Base-by-base conservation (phyloP, 1,139 yeast genomes). In the Yamadazyma siamensis region DNA sequence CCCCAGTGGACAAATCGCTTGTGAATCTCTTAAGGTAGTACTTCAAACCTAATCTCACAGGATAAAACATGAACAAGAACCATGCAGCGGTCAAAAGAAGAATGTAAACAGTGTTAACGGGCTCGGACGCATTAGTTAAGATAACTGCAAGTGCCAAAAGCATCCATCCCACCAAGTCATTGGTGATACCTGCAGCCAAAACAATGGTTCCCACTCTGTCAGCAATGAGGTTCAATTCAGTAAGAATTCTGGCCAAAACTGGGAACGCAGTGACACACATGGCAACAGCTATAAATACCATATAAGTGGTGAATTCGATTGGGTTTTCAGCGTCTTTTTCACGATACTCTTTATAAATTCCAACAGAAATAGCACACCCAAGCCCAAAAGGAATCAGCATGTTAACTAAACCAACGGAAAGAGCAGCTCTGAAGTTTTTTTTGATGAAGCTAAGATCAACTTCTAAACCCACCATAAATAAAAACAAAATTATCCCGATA, bases 181-280 rank as follows among this genome's bases (percentile, higher is more conserved):
- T 84, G 26, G 79, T 71, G 35, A 83, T 81, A 29, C 94, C 94
- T 2, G 94, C 91, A 3, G 89, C 83, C 32, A 84, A 61, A 10
- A 81, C 91, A 31, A 83, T 74, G n/a, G 80, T 75, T 20, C 94
- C 94, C 7, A 82, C 88, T 35, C 84, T 63, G 46, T 81, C 88
- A 31, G 78, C 77, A 29, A 81, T 71, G 41, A 84, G 61, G 42
- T 83, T 71, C 39, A 84, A 62, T 49, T 82, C 91, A 4, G 87
- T 78, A 39, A 84, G 59, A 24, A 84, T 84, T 50, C 94, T 75
- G 1, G 86, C 89, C 42, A 84, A 61, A 6, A 84, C 94, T 0
- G 94, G 94, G 55, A 84, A 79, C 0, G 94, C 94, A 2, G 94
- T 84, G 41, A 84, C 81, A 40, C 89, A 77, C 64, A 82, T 69